Base-by-base conservation (phyloP, 108 stramenopile species). In the Fragilaria crotonensis region DNA sequence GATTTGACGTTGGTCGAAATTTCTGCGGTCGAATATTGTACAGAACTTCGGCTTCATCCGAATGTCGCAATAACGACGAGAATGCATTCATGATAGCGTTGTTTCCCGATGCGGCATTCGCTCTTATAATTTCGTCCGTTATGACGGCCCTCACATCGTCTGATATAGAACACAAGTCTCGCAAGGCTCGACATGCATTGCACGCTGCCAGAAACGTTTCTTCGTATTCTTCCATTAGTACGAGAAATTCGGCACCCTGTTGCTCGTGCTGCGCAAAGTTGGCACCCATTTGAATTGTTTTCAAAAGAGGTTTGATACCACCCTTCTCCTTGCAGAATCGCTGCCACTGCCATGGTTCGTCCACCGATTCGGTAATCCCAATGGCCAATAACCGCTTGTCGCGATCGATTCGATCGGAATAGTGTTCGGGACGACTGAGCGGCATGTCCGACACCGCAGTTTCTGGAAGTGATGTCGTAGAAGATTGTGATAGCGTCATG, bases 121-220 rank as follows among this genome's bases (percentile, higher is more conserved):
- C 81, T 45, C 81, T 73, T 47, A 91, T 55, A 22, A 91, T 75
- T 36, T 72, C 70, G 76, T 91, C 89, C 20, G 85, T 87, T 25
- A 91, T 70, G 22, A 91, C 76, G 1, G 84, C 81, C 11, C 76
- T 60, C 47, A 91, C 72, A 25, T 87, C 85, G 30, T 71, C 57
- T 3, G 80, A 80, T 4, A 91, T 21, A 4, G 79, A 79, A 59
- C 85, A 87, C 61, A 90, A 68, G 60, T 90, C 82, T n/a, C 89
- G 73, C 50, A 87, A 59, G 0, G 78, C 78, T 25, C 79, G 67
- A 66, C 81, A 83, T 1, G 89, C 83, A 29, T 61, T 84, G 57
- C 79, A 84, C n/a, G 87, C 87, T 9, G 73, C 82, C 30, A 63
- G 56, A 62, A 83, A 80, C 18, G 78, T 66, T 30, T 73, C 82